phyloP scores from a whole-genome alignment of 192 early-diverging fungal species.

The Coemansia sp. region DNA sequence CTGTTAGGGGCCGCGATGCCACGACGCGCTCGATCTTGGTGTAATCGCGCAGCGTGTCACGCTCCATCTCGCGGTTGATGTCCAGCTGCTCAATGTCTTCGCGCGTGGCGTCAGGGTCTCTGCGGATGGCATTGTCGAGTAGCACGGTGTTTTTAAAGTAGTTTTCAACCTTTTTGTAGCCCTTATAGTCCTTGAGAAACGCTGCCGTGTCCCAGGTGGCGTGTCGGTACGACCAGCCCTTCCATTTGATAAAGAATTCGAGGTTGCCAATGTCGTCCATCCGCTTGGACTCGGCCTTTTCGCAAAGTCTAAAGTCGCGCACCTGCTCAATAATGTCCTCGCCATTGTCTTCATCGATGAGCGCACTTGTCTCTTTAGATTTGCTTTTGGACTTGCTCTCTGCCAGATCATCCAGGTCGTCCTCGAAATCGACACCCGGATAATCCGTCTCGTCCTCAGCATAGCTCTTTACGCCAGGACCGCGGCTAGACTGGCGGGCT shows the following conservation, averaged over 20 bases:
- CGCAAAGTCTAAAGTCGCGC: conserved; percentile 42
- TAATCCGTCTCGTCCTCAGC: conserved; percentile 46
- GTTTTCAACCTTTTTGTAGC: conserved; percentile 86
- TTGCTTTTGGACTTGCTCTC: conserved; percentile 13
- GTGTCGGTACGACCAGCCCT: conserved; percentile 81
- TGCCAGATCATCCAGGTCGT: conserved; percentile 21
- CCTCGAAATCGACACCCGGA: conserved; percentile 41
- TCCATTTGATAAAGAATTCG: conserved; percentile 95
- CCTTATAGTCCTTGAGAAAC: conserved; percentile 69
- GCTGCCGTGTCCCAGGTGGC: conserved; percentile 84
- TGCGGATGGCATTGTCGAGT: conserved; percentile 55
- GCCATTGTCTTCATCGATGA: conserved; percentile 43
- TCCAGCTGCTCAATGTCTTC: conserved; percentile 90
- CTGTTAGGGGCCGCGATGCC: conserved; percentile 53
- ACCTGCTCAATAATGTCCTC: conserved; percentile 49
- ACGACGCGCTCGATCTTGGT: conserved; percentile 87
- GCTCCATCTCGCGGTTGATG: conserved; percentile 76
- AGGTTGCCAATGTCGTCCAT: conserved; percentile 51
- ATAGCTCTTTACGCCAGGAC: conserved; percentile 39
- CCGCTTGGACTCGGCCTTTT: conserved; percentile 15
- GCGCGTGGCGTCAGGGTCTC: conserved; percentile 64
- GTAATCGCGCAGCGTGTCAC: conserved; percentile 79
- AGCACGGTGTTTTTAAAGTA: conserved; percentile 67
- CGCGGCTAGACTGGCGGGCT: conserved; percentile 42
- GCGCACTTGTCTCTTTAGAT: conserved; percentile 21